Base-by-base conservation (phyloP, 2,329 filamentous ascomycete species). In the Ustulina deusta region DNA sequence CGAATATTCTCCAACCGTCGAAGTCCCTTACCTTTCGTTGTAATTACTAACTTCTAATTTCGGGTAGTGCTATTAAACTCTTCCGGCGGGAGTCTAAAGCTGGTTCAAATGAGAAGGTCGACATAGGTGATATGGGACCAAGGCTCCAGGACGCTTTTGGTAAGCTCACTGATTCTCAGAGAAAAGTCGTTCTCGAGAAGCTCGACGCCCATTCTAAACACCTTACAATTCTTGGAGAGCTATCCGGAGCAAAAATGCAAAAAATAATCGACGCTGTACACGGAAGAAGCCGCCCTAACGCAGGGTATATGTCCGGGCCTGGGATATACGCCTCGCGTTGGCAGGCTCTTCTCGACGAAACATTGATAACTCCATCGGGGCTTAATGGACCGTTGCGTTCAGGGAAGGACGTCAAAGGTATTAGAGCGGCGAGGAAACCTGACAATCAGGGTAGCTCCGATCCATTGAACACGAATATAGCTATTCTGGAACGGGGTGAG, bases 301-400 rank as follows among this genome's bases (percentile, higher is more conserved):
- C 44, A 2, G 59, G 65, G 6, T 69, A 81, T 40, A 85, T 85
- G 61, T 84, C 83, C 27, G 91, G 91, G 0, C 91, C 92, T 0
- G 92, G 92, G 1, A 87, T 91, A 54, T 94, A 91, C 75, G 85
- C 94, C 27, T 84, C 87, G 1, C 85, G 89, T 57, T 94, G 92
- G 92, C 90, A 93, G 76, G 82, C 86, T 0, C 81, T 94, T 6
- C 82, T 94, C 2, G 90, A 94, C 75, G 81, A 84, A n/a, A 92
- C 92, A 0, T 78, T 84, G 52, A 89, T 94, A 68, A 91, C 90
- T 1, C 91, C 92, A 0, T 84, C 81, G 0, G 82, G 80, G 0
- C 77, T 82, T 0, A 75, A 79, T 1, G 90, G 90, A 0, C 80
- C 82, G 1, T 78, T 90, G 0, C 83, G 91, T 0, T 76, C 70